Percentiles rank a stretch among this genome's conserved stretches.
These are phyloP conservation scores for Rubia balearica DNA, from an alignment of 305 asterid genomes.

Conservation along the genomic window DNA sequence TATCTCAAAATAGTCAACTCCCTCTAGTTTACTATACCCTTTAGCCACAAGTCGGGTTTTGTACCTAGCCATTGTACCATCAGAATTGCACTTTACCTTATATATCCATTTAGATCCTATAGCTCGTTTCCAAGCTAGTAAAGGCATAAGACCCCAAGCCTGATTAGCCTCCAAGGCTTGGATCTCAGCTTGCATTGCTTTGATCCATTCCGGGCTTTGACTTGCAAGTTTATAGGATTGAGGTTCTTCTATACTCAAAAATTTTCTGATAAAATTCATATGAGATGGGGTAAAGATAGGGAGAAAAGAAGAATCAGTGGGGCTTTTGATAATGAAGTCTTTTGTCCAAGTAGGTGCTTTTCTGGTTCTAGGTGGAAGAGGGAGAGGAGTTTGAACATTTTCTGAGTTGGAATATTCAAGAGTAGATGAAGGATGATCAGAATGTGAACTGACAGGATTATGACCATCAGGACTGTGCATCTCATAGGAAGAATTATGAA, in stretches of 20 bases:
- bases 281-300: not conserved
- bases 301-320: not conserved
- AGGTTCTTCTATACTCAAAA: not conserved
- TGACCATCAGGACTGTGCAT: no score
- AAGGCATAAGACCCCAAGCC: not conserved
- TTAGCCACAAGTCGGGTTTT: not conserved
- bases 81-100: not conserved
- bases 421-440: no score
- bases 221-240: not conserved
- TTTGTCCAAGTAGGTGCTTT: not conserved
- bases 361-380: not conserved
- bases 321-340: no score
- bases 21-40: no score
- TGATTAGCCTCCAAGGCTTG: not conserved
- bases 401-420: no score
- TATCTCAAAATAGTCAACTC: no score
- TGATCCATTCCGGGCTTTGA: not conserved
- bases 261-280: not conserved
- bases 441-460: no score
- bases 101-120: not conserved
- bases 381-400: no score
- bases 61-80: not conserved
- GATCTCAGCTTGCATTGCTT: not conserved
- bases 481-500: no score
- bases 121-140: not conserved